A percentile compares a stretch with the other conserved stretches of the same genome.
Evolutionary conservation across 2,329 filamentous ascomycete genomes (phyloP).

Genomic region (Cercospora sesami): DNA sequence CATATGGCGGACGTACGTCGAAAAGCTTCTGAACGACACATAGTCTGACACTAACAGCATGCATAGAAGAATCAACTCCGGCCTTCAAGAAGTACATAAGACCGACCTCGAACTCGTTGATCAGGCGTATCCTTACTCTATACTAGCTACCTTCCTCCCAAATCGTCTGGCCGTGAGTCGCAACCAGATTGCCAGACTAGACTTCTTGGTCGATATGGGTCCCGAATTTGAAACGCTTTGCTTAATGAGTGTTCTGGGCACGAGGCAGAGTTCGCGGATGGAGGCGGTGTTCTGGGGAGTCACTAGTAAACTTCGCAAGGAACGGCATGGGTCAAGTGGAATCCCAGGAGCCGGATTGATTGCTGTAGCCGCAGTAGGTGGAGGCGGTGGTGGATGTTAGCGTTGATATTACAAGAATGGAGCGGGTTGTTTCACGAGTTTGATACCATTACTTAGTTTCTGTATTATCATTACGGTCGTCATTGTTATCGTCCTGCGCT

Average conservation of each 20-base stretch:
- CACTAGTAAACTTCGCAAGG: not conserved
- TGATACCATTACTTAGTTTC: too few species aligned
- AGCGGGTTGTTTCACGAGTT: too few species aligned
- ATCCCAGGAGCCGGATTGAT: too few species aligned
- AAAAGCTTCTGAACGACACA: too few species aligned
- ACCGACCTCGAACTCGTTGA: slow-evolving; percentile 9
- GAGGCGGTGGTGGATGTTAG: too few species aligned
- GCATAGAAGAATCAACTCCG: not conserved
- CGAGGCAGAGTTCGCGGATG: not conserved
- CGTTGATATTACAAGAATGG: too few species aligned
- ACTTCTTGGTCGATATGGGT: slow-evolving; percentile 5
- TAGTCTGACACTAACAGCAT: not conserved
- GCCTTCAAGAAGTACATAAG: not conserved
- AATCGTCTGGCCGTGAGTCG: not conserved
- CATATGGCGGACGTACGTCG: not conserved
- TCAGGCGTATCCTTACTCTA: not conserved
- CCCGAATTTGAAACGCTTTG: not conserved
- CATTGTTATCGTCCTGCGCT: not conserved
- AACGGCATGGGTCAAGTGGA: not conserved
- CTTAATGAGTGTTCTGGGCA: not conserved
- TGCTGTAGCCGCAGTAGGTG: too few species aligned
- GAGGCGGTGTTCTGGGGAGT: not conserved
- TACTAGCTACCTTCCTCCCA: not conserved
- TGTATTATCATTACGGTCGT: not conserved
- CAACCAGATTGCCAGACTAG: not conserved